Evolutionary conservation across 2,329 filamentous ascomycete genomes (phyloP).

Genomic region (Scleromitrula shiraiana): DNA sequence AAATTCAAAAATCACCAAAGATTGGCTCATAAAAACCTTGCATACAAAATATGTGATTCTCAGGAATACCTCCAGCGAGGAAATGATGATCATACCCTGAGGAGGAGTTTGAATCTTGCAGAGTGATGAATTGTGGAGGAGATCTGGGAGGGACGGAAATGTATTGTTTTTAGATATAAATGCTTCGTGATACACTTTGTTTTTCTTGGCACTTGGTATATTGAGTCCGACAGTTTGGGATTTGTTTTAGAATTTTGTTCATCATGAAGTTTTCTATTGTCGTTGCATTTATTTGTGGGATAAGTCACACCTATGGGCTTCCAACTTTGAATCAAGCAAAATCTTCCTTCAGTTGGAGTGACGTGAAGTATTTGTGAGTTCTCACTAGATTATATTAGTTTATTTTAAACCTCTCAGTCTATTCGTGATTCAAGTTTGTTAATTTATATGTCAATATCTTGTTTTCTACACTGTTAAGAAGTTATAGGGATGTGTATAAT

Average conservation of each 20-base stretch:
- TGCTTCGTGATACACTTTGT: not conserved
- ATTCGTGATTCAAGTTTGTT: no score
- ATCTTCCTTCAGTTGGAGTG: conserved; percentile 1
- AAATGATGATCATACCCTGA: not conserved
- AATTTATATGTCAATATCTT: no score
- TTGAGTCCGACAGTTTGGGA: not conserved
- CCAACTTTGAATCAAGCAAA: not conserved
- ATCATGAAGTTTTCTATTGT: conserved; percentile 1
- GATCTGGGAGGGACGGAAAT: not conserved
- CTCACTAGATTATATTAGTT: not conserved
- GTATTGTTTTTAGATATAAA: not conserved
- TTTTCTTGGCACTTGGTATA: not conserved
- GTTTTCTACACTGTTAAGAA: no score
- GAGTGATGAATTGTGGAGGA: not conserved
- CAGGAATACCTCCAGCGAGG: not conserved
- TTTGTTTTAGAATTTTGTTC: not conserved
- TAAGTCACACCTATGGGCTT: not conserved
- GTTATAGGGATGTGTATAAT: no score
- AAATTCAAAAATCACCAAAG: no score
- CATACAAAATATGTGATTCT: not conserved
- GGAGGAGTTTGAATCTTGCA: not conserved
- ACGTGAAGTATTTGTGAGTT: conserved; percentile 7
- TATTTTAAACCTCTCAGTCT: no score
- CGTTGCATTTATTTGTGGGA: not conserved
- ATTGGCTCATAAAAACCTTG: no score